Evolutionary conservation across 2,329 filamentous ascomycete genomes (phyloP).

Genomic region (Rosellinia necatrix): DNA sequence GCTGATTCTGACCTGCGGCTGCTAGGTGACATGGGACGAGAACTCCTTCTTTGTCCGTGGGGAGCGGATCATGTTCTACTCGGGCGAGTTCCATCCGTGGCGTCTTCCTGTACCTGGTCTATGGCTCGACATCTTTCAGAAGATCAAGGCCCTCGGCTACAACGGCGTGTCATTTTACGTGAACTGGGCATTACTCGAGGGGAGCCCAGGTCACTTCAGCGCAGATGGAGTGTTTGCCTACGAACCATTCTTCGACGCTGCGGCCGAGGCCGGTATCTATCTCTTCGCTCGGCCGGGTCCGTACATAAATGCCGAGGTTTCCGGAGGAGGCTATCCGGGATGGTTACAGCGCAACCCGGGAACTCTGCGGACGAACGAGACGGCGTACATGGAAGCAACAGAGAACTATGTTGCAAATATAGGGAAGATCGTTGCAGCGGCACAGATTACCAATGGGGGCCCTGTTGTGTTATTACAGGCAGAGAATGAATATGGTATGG

Average conservation of each 20-base stretch:
- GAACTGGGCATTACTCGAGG: slow-evolving; percentile 79
- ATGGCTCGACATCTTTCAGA: slow-evolving; percentile 77
- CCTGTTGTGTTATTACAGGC: slow-evolving; percentile 79
- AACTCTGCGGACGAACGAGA: slow-evolving; percentile 64
- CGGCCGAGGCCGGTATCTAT: slow-evolving; percentile 74
- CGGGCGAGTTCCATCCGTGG: slow-evolving; percentile 75
- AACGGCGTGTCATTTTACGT: slow-evolving; percentile 80
- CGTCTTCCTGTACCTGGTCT: slow-evolving; percentile 52
- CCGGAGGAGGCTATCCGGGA: slow-evolving; percentile 79
- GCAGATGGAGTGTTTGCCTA: slow-evolving; percentile 74
- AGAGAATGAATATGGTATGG: slow-evolving; percentile 74
- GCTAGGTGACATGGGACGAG: slow-evolving; percentile 69
- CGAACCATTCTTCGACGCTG: slow-evolving; percentile 77
- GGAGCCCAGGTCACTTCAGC: slow-evolving; percentile 69
- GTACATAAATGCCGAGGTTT: slow-evolving; percentile 76
- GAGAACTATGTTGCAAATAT: slow-evolving; percentile 62
- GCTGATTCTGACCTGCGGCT: not conserved
- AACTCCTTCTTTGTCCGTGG: slow-evolving; percentile 72
- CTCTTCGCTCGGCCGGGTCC: slow-evolving; percentile 70
- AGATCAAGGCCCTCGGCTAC: slow-evolving; percentile 80
- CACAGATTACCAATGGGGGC: slow-evolving; percentile 82
- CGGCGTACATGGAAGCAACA: slow-evolving; percentile 68
- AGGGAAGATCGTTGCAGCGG: slow-evolving; percentile 69
- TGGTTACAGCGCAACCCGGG: slow-evolving; percentile 75
- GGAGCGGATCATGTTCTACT: slow-evolving; percentile 72